Conservation (phyloP, 2,329 filamentous ascomycete genomes). For the Teratosphaeria viscida region DNA sequence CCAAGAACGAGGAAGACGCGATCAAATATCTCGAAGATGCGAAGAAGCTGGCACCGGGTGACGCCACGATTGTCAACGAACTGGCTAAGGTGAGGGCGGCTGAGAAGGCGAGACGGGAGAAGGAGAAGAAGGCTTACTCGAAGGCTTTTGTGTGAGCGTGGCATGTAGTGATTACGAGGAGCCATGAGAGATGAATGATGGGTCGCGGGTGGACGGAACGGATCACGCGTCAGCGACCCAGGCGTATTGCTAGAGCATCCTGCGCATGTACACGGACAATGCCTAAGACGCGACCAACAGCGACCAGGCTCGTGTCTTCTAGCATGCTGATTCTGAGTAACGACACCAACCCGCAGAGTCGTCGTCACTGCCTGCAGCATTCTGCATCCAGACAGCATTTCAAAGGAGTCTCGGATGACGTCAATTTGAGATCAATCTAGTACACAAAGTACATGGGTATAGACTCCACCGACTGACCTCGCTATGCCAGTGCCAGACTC, state of each 20-base stretch:
- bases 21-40: slow-evolving; percentile 35
- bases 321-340: background rate
- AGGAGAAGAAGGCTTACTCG: slow-evolving; percentile 85
- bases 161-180: background rate
- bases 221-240: too few relatives aligned
- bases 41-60: slow-evolving; percentile 47
- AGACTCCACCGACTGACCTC: background rate
- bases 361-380: background rate
- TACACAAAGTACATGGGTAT: background rate
- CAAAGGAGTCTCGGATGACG: background rate
- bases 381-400: background rate
- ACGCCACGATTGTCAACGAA: slow-evolving; percentile 66
- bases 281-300: background rate
- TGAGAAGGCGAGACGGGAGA: slow-evolving; percentile 61
- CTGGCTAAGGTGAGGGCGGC: slow-evolving; percentile 67
- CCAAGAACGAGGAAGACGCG: slow-evolving; percentile 78
- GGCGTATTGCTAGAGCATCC: background rate
- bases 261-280: background rate
- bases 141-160: slow-evolving; percentile 65
- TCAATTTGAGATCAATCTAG: background rate
- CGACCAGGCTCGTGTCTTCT: background rate
- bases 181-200: background rate
- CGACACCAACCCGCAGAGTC: background rate
- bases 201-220: background rate
- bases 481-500: background rate